Base-by-base conservation (phyloP, 805 yeast genomes). In the Candida saitoana region DNA sequence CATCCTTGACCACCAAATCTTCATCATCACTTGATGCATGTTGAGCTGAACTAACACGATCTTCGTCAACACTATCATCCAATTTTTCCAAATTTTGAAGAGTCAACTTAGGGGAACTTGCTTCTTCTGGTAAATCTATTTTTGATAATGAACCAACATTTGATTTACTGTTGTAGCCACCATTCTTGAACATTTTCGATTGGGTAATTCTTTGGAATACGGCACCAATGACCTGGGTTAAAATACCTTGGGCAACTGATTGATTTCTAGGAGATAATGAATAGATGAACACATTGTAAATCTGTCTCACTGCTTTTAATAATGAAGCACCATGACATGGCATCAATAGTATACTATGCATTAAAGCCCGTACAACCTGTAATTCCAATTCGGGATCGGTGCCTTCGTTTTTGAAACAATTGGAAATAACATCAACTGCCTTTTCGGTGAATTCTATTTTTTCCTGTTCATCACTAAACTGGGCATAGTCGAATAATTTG, bases 221-320 rank as follows among this genome's bases (percentile, higher is more conserved):
- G 6, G 87, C 81, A 42, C 82, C 81, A 17, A 93, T 87, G 54
- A 91, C 84, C 65, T 93, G 99, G 2, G 95, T 87, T 49, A 93
- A 72, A 5, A 93, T 84, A 1, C 96, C 98, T 67, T 95, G 98
- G 0, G 99, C 98, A 45, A 90, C 82, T 1, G 89, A 86, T 64
- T 93, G 99, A 57, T 89, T 91, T 18, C 85, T 71, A 3, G 91
- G 80, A 15, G 84, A 80, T 45, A 85, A 71, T 0, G 97, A 88
- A 42, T 87, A 75, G 33, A 93, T 83, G 56, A 91, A 95, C 19
- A 95, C 86, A 59, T 89, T 90, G 67, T 93, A 93, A 19, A 91
- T 87, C 55, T 87, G 96, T 61, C 98, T 79, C 29, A 95, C 83
- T 0, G 98, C 97, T 56, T 86, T 87, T 47, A 93, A 69, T 40